Evolutionary conservation across 192 early-diverging fungal species (phyloP), one percentile per base, ranked within the genome.

Genomic region (Obelidium mucronatum): DNA sequence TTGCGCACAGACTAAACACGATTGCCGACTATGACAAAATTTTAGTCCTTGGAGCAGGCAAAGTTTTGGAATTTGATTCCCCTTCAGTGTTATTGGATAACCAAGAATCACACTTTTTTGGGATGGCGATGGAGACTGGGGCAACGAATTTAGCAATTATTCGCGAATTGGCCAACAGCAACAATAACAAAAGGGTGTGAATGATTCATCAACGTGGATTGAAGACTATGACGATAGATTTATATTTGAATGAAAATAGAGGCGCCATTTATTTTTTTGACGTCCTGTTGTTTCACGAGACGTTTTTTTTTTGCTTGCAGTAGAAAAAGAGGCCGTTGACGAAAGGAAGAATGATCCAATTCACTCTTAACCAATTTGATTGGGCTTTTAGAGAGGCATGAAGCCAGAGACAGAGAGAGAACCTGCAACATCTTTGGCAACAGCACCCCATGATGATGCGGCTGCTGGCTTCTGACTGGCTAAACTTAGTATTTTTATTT

Each of bases 101-200:
- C 8, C 51, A 53, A 6, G 53, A 64, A 22, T 42, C 92, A 36
- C 34, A 89, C 2, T 96, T 98, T 80, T 62, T 85, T 24, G 80
- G 79, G 40, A 94, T 98, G 93, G 95, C 93, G 69, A 85, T 88
- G 33, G 89, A 92, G 48, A 92, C 92, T 40, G 93, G 93, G 1
- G 42, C 67, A 3, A 19, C 35, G 6, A 68, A 68, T 28, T 24
- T 24, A 8, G 96, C 60, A 13, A 17, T 54, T 28, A 69, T 78
- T 78, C 13, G 64, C 1, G 70, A 55, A 31, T 15, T 77, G 55
- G 58, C 74, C 13, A 40, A 40, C 28, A 48, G 13, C 30, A 59
- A 48, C 11, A 48, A 48, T 15, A 19, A 0, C 44, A 48, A 48
- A 19, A 15, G 44, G 44, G 44, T 48, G 0, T 15, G 11, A 48